Evolutionary conservation across 345 rosid genomes (phyloP).

Genomic region (Triadica sebifera): DNA sequence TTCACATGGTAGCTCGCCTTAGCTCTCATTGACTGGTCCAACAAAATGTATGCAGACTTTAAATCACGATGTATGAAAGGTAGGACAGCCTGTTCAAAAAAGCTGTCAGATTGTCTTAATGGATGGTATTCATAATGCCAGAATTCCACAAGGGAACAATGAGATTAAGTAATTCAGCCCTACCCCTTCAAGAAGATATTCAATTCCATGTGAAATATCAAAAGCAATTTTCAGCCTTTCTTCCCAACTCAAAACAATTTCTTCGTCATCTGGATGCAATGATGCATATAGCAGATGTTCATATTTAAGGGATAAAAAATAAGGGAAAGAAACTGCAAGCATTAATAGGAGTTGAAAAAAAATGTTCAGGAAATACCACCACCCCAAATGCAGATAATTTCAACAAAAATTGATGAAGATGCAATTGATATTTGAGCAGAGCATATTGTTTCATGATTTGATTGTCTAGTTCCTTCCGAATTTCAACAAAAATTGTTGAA

Average conservation of each 20-base stretch:
- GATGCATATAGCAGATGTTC: constrained; percentile 12
- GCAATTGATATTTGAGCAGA: too few relatives aligned
- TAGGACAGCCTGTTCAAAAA: constrained; percentile 71
- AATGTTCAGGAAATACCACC: not conserved
- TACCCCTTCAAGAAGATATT: constrained; percentile 96
- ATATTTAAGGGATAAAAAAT: constrained; percentile 8
- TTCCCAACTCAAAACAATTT: constrained; percentile 60
- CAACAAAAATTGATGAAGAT: not conserved
- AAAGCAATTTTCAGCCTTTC: constrained; percentile 82
- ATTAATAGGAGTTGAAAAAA: not conserved
- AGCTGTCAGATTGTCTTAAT: not conserved
- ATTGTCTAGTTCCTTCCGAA: not conserved
- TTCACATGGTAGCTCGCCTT: constrained; percentile 48
- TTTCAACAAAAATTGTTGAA: too few relatives aligned
- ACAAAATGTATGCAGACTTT: constrained; percentile 86
- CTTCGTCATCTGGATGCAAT: constrained; percentile 52
- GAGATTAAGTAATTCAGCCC: constrained; percentile 6
- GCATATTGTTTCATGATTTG: too few relatives aligned
- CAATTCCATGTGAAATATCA: constrained; percentile 89
- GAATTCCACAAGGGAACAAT: not conserved
- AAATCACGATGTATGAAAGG: constrained; percentile 94
- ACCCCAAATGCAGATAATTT: not conserved
- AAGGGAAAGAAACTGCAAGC: not conserved
- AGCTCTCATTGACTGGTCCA: constrained; percentile 87
- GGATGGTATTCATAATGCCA: not conserved